Percentiles rank a stretch among this genome's conserved stretches.
Conservation (phyloP, 2,329 filamentous ascomycete species). For the Fusarium brevicatenulatum region DNA sequence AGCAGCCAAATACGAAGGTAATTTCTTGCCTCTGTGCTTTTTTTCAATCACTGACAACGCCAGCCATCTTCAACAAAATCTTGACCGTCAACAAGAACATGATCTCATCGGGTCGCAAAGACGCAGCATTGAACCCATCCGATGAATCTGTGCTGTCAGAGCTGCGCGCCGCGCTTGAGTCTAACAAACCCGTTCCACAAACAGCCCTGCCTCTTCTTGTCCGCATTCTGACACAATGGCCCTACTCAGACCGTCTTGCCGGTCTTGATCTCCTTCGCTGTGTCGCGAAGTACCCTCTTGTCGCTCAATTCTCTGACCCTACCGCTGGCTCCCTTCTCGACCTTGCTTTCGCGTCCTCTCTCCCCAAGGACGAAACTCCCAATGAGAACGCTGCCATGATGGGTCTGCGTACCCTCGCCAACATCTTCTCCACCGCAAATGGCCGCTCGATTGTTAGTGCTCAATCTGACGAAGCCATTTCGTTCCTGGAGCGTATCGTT, state of each 20-base stretch:
- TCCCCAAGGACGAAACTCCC: conserved; percentile 62
- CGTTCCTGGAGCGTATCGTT: conserved; percentile 71
- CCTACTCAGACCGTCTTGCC: conserved; percentile 80
- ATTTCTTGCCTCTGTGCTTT: not conserved
- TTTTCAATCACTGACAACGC: not conserved
- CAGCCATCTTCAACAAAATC: conserved; percentile 79
- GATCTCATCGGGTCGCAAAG: conserved; percentile 76
- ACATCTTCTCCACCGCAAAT: conserved; percentile 80
- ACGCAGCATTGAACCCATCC: conserved; percentile 75
- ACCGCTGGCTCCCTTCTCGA: conserved; percentile 69
- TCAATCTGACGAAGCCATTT: conserved; percentile 66
- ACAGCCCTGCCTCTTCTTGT: conserved; percentile 71
- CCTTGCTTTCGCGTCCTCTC: conserved; percentile 54
- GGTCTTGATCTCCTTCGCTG: conserved; percentile 90
- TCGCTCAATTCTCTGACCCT: conserved; percentile 68
- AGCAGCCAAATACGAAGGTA: conserved; percentile 73
- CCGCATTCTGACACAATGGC: conserved; percentile 82
- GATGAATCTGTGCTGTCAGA: conserved; percentile 72
- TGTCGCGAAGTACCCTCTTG: conserved; percentile 73
- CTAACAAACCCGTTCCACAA: conserved; percentile 59
- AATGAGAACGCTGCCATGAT: conserved; percentile 89
- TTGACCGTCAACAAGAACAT: conserved; percentile 78
- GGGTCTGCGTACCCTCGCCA: conserved; percentile 81
- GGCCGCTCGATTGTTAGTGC: conserved; percentile 75
- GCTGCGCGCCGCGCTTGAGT: conserved; percentile 72